A percentile compares a stretch with the other conserved stretches of the same genome.
phyloP scores from a whole-genome alignment of 768 basidiomycete species.

The Leccinum uliginosum region DNA sequence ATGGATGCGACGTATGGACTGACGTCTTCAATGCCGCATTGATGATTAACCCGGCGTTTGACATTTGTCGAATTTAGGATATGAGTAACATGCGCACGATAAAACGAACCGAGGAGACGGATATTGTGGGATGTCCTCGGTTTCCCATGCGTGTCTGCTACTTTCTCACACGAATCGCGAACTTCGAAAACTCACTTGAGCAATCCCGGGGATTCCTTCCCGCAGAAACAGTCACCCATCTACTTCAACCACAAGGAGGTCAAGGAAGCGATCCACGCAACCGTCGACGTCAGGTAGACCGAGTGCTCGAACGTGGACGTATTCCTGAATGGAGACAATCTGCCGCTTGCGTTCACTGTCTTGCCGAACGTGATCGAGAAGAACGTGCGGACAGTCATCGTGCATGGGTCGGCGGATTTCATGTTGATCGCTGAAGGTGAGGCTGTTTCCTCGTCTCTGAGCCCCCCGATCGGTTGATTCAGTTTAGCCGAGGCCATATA shows the following conservation, averaged over 20 bases:
- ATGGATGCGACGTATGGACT: conserved; percentile 66
- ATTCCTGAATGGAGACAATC: conserved; percentile 55
- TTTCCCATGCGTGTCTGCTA: conserved; percentile 56
- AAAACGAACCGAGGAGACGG: background rate
- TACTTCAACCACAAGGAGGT: conserved; percentile 72
- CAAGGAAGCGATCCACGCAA: conserved; percentile 64
- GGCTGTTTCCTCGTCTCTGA: conserved; percentile 15
- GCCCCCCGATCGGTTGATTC: too few relatives aligned
- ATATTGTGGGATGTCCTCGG: conserved; percentile 73
- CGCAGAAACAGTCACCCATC: conserved; percentile 53
- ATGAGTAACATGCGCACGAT: conserved; percentile 30
- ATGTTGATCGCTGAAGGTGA: conserved; percentile 69
- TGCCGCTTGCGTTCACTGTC: conserved; percentile 60
- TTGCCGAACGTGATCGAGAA: conserved; percentile 76
- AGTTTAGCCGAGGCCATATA: conserved; percentile 37
- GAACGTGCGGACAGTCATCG: conserved; percentile 61
- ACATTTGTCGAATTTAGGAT: conserved; percentile 75
- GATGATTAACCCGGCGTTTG: conserved; percentile 66
- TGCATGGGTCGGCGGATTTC: conserved; percentile 72
- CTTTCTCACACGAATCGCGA: background rate
- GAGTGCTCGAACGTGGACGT: conserved; percentile 60
- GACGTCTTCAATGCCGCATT: conserved; percentile 60
- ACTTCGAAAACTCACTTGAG: background rate
- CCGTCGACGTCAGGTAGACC: conserved; percentile 46
- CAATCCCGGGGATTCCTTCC: conserved; percentile 52